These are phyloP conservation scores for Pterocarpus santalinus DNA, from an alignment of 306 rosid genomes.

Conservation along the genomic window DNA sequence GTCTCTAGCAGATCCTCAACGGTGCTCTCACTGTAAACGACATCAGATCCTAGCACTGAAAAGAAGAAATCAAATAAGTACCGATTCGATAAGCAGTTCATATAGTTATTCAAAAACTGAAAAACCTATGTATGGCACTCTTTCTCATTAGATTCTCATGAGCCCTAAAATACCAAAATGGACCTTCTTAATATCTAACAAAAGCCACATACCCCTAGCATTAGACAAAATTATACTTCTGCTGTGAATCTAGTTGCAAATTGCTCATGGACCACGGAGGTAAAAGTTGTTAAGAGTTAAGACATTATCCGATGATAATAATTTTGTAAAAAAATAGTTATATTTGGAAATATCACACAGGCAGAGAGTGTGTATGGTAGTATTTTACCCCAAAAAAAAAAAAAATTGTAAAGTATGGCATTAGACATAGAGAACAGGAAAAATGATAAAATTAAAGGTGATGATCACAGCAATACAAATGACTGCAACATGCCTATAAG, in stretches of 20 bases:
- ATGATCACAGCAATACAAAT: constrained; percentile 19
- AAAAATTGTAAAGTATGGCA: neutral
- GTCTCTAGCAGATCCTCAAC: constrained; percentile 77
- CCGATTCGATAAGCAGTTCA: constrained; percentile 3
- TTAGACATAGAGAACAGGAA: constrained; percentile 1
- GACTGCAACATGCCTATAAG: neutral
- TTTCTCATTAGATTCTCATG: constrained; percentile 18
- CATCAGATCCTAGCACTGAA: constrained; percentile 87
- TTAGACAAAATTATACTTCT: neutral
- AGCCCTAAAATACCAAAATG: constrained; percentile 1
- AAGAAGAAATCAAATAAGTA: constrained; percentile 5
- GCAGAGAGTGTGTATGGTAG: constrained; percentile 3
- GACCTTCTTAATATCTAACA: neutral
- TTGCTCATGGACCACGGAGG: neutral
- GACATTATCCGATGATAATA: constrained; percentile 13
- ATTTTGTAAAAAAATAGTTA: neutral
- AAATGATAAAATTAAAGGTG: constrained; percentile 2
- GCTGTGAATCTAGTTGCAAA: neutral
- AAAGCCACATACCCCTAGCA: neutral
- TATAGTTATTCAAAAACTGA: neutral
- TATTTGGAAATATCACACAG: neutral
- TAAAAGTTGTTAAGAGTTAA: constrained; percentile 6
- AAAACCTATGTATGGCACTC: constrained; percentile 2
- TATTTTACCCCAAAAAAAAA: neutral
- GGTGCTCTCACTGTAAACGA: constrained; percentile 80